Evolutionary conservation across 306 rosid species (phyloP).

Genomic region (Ormosia semicastrata): DNA sequence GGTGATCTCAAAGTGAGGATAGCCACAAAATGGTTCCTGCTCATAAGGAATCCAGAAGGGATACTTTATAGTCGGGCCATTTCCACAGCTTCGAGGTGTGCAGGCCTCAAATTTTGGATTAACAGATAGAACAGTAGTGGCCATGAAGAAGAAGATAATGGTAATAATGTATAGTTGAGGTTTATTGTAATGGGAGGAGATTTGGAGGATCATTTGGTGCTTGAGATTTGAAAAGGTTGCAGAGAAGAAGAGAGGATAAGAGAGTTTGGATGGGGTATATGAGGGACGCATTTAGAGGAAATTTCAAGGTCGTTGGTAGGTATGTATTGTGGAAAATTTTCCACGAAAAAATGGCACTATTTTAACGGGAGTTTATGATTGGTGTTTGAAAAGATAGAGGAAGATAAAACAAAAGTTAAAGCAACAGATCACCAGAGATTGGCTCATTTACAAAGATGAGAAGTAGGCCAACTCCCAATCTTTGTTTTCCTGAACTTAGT

Average conservation of each 20-base stretch:
- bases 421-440: slow-evolving; percentile 25
- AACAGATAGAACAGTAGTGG: slow-evolving; percentile 13
- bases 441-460: neutral
- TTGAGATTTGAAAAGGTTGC: slow-evolving; percentile 18
- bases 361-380: slow-evolving; percentile 20
- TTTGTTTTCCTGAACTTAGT: neutral
- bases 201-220: slow-evolving; percentile 37
- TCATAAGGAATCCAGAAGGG: slow-evolving; percentile 63
- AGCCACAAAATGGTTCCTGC: slow-evolving; percentile 54
- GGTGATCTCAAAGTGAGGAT: slow-evolving; percentile 52
- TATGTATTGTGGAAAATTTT: slow-evolving; percentile 7
- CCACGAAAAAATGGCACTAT: neutral
- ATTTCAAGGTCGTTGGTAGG: slow-evolving; percentile 30
- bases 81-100: slow-evolving; percentile 53
- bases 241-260: slow-evolving; percentile 37
- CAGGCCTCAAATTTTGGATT: slow-evolving; percentile 48
- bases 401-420: slow-evolving; percentile 27
- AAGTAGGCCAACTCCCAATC: slow-evolving; percentile 28
- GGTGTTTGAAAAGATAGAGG: slow-evolving; percentile 37
- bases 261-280: neutral
- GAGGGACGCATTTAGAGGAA: slow-evolving; percentile 2
- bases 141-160: slow-evolving; percentile 30
- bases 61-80: slow-evolving; percentile 40
- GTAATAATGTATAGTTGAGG: slow-evolving; percentile 17
- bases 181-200: slow-evolving; percentile 21